Conservation (phyloP, 768 basidiomycete species). For the Amanita fuliginea region DNA sequence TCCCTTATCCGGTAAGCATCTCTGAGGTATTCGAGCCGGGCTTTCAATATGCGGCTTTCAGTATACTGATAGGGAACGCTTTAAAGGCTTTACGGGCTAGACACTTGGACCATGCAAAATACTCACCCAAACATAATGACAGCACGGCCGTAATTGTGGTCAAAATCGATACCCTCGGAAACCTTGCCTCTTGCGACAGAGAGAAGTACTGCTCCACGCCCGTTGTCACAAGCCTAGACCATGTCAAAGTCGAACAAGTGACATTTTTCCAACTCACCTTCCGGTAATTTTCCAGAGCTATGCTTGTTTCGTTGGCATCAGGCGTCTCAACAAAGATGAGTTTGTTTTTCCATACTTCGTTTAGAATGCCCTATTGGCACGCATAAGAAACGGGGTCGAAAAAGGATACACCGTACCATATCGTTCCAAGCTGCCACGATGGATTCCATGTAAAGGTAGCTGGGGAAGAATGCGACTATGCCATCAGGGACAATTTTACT, state of each 20-base stretch:
- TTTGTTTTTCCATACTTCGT: constrained; percentile 99
- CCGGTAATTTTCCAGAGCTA: constrained; percentile 94
- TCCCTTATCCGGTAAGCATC: constrained; percentile 97
- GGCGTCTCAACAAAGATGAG: constrained; percentile 99
- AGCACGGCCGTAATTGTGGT: constrained; percentile 97
- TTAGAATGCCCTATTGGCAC: constrained; percentile 75
- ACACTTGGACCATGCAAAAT: constrained; percentile 2
- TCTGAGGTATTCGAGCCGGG: constrained; percentile 93
- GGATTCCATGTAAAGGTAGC: constrained; percentile 99
- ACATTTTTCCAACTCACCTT: constrained; percentile 38
- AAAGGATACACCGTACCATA: constrained; percentile 59
- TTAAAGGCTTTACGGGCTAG: constrained; percentile 7
- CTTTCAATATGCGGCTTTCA: constrained; percentile 94
- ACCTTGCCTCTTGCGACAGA: constrained; percentile 99
- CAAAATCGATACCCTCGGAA: constrained; percentile 99
- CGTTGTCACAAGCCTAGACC: constrained; percentile 91
- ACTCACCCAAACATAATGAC: constrained; percentile 98
- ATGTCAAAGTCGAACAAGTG: constrained; percentile 5
- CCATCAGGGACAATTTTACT: constrained; percentile 98
- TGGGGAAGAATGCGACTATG: constrained; percentile 97
- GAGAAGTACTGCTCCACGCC: constrained; percentile 89
- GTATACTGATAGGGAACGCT: constrained; percentile 98
- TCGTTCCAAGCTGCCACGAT: constrained; percentile 99
- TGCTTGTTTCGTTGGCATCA: constrained; percentile 97
- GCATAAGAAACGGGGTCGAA: neutral